Base-by-base conservation (phyloP, 2,329 filamentous ascomycete species). In the Atkinsonella texensis region DNA sequence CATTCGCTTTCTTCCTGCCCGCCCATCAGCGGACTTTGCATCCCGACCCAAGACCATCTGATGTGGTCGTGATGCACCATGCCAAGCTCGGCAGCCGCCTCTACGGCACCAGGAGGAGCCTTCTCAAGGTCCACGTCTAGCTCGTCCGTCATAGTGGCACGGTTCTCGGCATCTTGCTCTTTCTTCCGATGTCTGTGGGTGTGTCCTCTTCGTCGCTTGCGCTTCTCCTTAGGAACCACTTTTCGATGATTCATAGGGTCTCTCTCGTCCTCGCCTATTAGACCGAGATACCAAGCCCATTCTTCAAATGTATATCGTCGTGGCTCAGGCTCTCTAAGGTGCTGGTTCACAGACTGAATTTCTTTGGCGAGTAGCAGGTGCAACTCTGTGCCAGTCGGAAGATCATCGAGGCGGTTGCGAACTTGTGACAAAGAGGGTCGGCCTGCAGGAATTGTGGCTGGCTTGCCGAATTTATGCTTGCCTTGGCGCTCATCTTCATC, bases 251-350 rank as follows among this genome's bases (percentile, higher is more conserved):
- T 74, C 6, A 68, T 64, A 2, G 75, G 67, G 56, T 70, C 70
- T 51, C 66, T 68, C 60, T 83, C 79, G 61, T 83, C 78, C 60
- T 83, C 79, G 46, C 80, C 80, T n/a, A 95, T 86, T 33, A 95
- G 74, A 20, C 80, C 78, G 8, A 90, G 83, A 59, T 88, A 93
- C 71, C 87, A 87, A 0, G 85, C 85, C 90, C 89, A 95, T 63
- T 95, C 85, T 57, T 89, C 81, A 56, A 89, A 96, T 0, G 72
- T 74, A 63, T 95, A 96, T 50, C 75, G 76, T 51, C 81, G 82
- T 2, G 78, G 74, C 4, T 74, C 66, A 44, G 71, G 65, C 17
- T 78, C 76, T 35, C 86, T 70, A 61, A 93, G 80, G 46, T 77
- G 71, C n/a, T 54, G 53, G 1, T 81, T 80, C 1, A 87, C 79